Percentiles rank a stretch among this genome's conserved stretches.
Evolutionary conservation across 306 rosid species (phyloP).

Genomic region (Casuarina cunninghamiana): DNA sequence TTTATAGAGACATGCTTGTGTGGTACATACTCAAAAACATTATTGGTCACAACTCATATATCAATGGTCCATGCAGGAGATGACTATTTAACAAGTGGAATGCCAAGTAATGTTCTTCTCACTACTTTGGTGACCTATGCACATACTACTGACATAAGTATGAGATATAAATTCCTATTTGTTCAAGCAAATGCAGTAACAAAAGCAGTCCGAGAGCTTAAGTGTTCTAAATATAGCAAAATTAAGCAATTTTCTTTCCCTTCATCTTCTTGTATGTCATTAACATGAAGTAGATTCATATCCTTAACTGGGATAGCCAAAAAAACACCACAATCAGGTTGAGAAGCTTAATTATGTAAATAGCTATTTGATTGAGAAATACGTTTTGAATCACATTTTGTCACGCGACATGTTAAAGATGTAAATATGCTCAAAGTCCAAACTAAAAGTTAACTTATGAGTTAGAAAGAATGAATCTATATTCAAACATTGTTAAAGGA

Average conservation of each 20-base stretch:
- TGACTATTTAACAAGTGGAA: not conserved
- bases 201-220: not conserved
- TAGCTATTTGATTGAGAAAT: not conserved
- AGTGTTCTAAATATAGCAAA: not conserved
- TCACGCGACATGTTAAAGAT: not conserved
- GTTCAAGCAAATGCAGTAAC: not conserved
- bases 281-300: not conserved
- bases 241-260: constrained; percentile 1
- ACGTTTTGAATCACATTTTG: not conserved
- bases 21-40: not conserved
- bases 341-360: not conserved
- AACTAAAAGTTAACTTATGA: no score
- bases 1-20: not conserved
- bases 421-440: not conserved
- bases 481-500: no score
- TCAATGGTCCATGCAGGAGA: constrained; percentile 1
- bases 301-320: not conserved
- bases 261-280: not conserved
- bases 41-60: not conserved
- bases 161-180: not conserved
- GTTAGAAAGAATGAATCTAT: no score
- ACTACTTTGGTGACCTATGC: not conserved
- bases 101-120: not conserved
- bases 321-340: not conserved
- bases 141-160: not conserved